Conservation (phyloP, 2,329 filamentous ascomycete genomes). For the Scytalidium lignicola region DNA sequence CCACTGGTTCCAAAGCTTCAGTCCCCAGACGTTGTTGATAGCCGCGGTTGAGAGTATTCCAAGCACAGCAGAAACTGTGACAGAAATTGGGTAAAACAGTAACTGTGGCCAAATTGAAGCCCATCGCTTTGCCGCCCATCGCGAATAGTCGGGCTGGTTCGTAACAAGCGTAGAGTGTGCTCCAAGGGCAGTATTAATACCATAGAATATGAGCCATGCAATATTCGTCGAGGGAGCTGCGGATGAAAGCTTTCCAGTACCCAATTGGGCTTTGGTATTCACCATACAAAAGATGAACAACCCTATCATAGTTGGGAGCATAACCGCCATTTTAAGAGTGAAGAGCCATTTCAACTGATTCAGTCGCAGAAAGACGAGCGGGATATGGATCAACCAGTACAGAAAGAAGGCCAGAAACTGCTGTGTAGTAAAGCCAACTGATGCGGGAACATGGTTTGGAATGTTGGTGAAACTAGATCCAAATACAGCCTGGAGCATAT, state of each 20-base stretch:
- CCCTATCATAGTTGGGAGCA: constrained; percentile 26
- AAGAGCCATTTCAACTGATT: constrained; percentile 36
- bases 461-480: constrained; percentile 27
- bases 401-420: constrained; percentile 33
- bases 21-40: constrained; percentile 35
- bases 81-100: constrained; percentile 32
- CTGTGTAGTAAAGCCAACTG: constrained; percentile 29
- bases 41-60: constrained; percentile 37
- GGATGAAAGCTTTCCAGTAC: constrained; percentile 14
- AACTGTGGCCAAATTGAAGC: constrained; percentile 34
- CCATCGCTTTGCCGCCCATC: constrained; percentile 30
- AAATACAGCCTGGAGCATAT: constrained; percentile 29
- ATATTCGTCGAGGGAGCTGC: background rate
- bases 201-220: constrained; percentile 27
- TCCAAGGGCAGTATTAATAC: constrained; percentile 28
- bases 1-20: constrained; percentile 15
- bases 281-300: constrained; percentile 31
- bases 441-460: constrained; percentile 26
- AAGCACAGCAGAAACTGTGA: constrained; percentile 34
- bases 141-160: constrained; percentile 35
- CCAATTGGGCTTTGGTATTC: constrained; percentile 27
- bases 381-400: constrained; percentile 34
- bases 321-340: constrained; percentile 34
- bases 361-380: constrained; percentile 34
- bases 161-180: constrained; percentile 27